Percentiles rank a stretch among this genome's conserved stretches.
Conservation (phyloP, 108 stramenopile species). For the Nitzschia sp. region DNA sequence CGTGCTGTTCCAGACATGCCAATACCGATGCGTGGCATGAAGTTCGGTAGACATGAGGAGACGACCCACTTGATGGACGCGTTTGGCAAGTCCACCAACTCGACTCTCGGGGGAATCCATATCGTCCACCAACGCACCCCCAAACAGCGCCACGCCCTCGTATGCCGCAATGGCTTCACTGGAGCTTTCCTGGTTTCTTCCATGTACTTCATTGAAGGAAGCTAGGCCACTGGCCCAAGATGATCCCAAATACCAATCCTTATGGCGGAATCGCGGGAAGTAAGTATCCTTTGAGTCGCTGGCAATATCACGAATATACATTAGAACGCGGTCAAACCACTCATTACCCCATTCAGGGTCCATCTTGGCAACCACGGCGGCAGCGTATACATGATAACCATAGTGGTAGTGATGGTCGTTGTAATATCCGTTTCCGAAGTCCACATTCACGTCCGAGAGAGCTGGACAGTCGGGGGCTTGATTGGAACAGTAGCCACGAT, state of each 20-base stretch:
- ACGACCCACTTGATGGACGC: conserved; percentile 59
- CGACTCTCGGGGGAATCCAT: conserved; percentile 3
- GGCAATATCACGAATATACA: conserved; percentile 85
- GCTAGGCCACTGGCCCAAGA: conserved; percentile 82
- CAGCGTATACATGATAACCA: conserved; percentile 87
- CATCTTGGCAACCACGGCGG: conserved; percentile 73
- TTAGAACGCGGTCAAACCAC: conserved; percentile 67
- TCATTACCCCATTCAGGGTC: conserved; percentile 70
- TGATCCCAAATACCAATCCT: conserved; percentile 74
- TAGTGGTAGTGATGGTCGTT: conserved; percentile 89
- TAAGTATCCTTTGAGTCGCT: conserved; percentile 70
- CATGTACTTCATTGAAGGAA: conserved; percentile 71
- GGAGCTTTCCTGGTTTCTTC: conserved; percentile 85
- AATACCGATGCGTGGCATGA: conserved; percentile 73
- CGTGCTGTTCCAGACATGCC: conserved; percentile 70
- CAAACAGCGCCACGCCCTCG: conserved; percentile 82
- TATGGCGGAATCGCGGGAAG: conserved; percentile 80
- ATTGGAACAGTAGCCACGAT: conserved; percentile 60
- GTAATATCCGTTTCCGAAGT: conserved; percentile 87
- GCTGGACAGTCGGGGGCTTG: conserved; percentile 71
- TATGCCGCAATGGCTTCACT: conserved; percentile 90
- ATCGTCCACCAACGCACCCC: conserved; percentile 54
- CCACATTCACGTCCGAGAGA: conserved; percentile 62
- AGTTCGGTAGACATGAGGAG: conserved; percentile 74
- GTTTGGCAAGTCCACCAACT: conserved; percentile 31